Conservation (phyloP, 106 monocot genomes). For the Apostasia shenzhenica region DNA sequence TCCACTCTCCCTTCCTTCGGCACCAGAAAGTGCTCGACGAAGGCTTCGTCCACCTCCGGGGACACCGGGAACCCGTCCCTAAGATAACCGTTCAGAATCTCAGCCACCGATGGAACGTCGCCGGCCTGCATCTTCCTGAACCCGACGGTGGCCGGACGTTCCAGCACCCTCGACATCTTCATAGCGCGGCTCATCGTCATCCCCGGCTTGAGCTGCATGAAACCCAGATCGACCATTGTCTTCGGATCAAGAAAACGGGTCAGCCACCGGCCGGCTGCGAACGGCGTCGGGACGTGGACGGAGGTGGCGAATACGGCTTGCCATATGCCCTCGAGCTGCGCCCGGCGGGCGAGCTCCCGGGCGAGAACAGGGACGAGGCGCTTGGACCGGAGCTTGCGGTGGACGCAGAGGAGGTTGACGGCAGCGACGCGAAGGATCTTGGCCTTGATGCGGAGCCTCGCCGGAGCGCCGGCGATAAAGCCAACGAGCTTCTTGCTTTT, state of each 20-base stretch:
- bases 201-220: constrained; percentile 36
- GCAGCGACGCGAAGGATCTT: constrained; percentile 41
- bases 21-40: constrained; percentile 62
- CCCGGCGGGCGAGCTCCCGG: constrained; percentile 46
- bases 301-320: constrained; percentile 58
- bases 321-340: constrained; percentile 51
- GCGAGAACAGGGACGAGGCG: constrained; percentile 57
- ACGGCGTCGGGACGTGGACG: constrained; percentile 33
- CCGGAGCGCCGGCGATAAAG: background rate
- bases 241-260: constrained; percentile 53
- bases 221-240: constrained; percentile 51
- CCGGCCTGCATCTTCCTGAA: constrained; percentile 60
- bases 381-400: constrained; percentile 61
- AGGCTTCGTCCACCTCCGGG: constrained; percentile 44
- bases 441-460: constrained; percentile 31
- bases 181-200: constrained; percentile 60
- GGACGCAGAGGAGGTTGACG: constrained; percentile 63
- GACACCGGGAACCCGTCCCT: constrained; percentile 32
- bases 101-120: constrained; percentile 44
- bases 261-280: constrained; percentile 41
- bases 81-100: constrained; percentile 39
- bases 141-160: constrained; percentile 19
- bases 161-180: constrained; percentile 34
- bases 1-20: constrained; percentile 47
- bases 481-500: background rate